phyloP scores from a whole-genome alignment of 345 rosid species.

The Angophora floribunda region DNA sequence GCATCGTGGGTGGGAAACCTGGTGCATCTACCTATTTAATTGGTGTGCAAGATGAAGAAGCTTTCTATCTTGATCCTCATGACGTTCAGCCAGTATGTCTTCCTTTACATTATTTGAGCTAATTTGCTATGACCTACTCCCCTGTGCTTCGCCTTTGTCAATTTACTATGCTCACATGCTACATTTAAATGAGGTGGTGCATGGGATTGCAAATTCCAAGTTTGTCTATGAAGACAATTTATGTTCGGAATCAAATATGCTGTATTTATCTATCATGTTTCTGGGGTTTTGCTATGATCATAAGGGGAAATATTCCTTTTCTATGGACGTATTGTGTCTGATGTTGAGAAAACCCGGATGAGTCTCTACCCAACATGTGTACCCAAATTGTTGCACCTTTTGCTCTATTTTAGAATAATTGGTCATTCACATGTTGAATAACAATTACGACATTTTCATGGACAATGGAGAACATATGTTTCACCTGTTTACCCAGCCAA shows the following conservation, averaged over 20 bases:
- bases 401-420: background rate
- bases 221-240: background rate
- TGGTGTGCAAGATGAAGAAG: constrained; percentile 80
- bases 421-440: background rate
- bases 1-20: constrained; percentile 92
- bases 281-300: background rate
- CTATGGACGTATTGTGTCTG: background rate
- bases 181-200: background rate
- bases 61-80: constrained; percentile 91
- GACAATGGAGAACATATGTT: background rate
- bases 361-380: background rate
- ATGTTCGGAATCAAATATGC: background rate
- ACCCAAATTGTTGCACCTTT: background rate
- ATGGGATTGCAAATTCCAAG: background rate
- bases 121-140: background rate
- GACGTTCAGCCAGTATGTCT: constrained; percentile 61
- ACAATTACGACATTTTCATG: background rate
- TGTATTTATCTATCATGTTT: background rate
- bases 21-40: constrained; percentile 84
- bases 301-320: background rate
- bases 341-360: background rate
- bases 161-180: background rate
- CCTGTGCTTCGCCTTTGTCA: background rate
- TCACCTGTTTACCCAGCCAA: background rate
- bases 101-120: background rate